Evolutionary conservation across 2,329 filamentous ascomycete genomes (phyloP), one percentile per base, ranked within the genome.

Genomic region (Penicillium occitanis): DNA sequence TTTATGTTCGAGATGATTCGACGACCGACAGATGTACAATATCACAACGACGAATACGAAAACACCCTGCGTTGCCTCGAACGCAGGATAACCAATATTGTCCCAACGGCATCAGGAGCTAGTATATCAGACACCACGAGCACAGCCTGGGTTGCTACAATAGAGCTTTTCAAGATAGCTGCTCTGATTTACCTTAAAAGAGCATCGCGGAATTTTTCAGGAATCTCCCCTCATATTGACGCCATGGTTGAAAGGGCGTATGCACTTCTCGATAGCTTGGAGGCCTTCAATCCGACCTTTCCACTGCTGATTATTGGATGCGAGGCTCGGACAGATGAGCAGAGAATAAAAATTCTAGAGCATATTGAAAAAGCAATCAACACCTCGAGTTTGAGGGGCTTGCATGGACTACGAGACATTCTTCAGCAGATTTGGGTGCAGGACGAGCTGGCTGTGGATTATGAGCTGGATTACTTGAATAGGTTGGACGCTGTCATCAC

Each of bases 141-240:
- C 50, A 46, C 50, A 44, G 50, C 35, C 61, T 64, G 61, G 61
- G 35, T 57, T 50, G 35, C 61, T 64, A 64, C 61, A 44, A 64
- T 64, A 64, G 61, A 64, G 17, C 50, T 64, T 64, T 64, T 64
- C 25, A 64, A 55, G 44, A n/a, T 63, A 57, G 48, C 61, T 63
- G 61, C 61, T 63, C 35, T 63, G 14, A 63, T 63, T 55, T 63
- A 63, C 61, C 48, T 63, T 14, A 63, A 64, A 22, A 64, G 61
- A 58, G 61, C 50, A 64, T 64, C 61, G 33, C 50, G 61, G 35
- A 64, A 64, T 50, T 64, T 64, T 64, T 64, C 61, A 57, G 61
- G 48, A 58, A 57, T 19, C 35, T 64, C 61, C 14, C 48, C 61
- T 46, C 50, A 57, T 14, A 58, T 64, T 57, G 61, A 57, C 46